Evolutionary conservation across 495 filamentous ascomycete species (phyloP), one percentile per base, ranked within the genome.

Genomic region (Xylaria sp.): DNA sequence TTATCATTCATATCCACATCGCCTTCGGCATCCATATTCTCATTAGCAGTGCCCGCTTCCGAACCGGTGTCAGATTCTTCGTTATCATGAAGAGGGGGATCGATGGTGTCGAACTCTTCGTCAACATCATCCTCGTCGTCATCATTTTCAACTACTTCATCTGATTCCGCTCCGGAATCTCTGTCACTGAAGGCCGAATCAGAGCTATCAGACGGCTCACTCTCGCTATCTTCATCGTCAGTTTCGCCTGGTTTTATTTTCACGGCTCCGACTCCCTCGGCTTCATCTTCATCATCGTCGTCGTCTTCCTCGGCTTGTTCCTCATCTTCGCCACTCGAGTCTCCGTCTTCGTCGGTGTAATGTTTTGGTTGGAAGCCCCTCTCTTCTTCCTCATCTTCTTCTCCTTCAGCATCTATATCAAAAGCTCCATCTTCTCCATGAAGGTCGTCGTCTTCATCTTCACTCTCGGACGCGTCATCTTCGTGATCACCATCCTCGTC

Each of bases 21-120:
- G 24, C 69, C 72, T 63, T 79, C 74, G 41, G 79, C 77, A 14
- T 77, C 80, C 17, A 74, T 78, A 53, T 78, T 74, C 50, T 74
- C 70, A 29, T 72, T 78, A 35, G 80, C 81, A 61, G 85, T 79
- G 46, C 81, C 85, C 31, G 68, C 73, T 35, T 76, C 81, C 37
- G 82, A 78, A 41, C 79, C 83, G 37, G 88, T 85, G 43, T 89
- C 87, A 19, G 68, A 70, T 15, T 90, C 81, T 64, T 88, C 90
- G 71, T 94, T 90, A 46, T 55, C 50, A 33, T 21, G 21, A 33
- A 44, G 26, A 4, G 68, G 46, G 9, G 37, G 59, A 33, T 70
- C 37, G 46, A 57, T 50, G 69, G 92, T 86, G 81, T 98, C 96
- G 79, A 92, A 98, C 70, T 97, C 95, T 69, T 92, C 91, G 72